Percentiles rank a stretch among this genome's conserved stretches.
phyloP scores from a whole-genome alignment of 768 basidiomycete genomes.

The Serendipita vermifera region DNA sequence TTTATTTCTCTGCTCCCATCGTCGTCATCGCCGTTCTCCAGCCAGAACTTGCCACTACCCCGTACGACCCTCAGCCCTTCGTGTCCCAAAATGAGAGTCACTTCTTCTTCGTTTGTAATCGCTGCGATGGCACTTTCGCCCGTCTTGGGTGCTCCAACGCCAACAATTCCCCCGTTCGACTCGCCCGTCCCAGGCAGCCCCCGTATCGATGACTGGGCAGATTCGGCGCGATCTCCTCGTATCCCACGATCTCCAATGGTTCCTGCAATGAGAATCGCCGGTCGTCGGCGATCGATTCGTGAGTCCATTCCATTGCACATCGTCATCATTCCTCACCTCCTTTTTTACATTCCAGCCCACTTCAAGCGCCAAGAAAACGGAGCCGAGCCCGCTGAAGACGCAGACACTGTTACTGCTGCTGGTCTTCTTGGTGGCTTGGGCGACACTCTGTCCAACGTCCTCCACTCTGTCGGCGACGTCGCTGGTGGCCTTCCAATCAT shows the following conservation, averaged over 20 bases:
- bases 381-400: too few species aligned
- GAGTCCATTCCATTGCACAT: background rate
- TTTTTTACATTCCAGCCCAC: background rate
- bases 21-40: background rate
- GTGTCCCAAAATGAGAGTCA: background rate
- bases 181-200: slow-evolving; percentile 5
- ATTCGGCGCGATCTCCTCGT: background rate
- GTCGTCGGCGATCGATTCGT: slow-evolving; percentile 5
- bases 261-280: slow-evolving; percentile 5
- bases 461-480: background rate
- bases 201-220: background rate
- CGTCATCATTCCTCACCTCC: background rate
- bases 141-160: background rate
- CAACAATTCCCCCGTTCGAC: background rate
- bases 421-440: background rate
- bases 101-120: background rate
- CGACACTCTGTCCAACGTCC: background rate
- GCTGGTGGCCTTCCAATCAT: background rate
- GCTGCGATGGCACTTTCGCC: background rate
- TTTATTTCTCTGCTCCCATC: background rate
- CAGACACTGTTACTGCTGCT: background rate
- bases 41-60: too few species aligned
- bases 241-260: background rate
- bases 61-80: too few species aligned
- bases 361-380: slow-evolving; percentile 4